Conservation (phyloP, 352 stramenopile species). For the Globisporangium okanoganense region DNA sequence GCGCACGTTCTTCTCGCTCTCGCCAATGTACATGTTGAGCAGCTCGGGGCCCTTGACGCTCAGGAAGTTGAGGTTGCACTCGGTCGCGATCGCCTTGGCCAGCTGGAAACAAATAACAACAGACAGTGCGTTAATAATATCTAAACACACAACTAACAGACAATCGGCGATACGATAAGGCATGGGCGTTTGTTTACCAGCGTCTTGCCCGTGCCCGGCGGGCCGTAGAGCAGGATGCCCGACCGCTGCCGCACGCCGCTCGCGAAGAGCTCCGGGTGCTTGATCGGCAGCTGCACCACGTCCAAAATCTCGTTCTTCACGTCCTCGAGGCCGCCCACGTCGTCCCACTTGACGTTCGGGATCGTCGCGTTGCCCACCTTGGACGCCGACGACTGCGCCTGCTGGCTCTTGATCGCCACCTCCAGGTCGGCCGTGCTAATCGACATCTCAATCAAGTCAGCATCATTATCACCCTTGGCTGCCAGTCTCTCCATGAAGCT, state of each 20-base stretch:
- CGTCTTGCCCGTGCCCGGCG: slow-evolving; percentile 92
- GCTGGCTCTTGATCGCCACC: slow-evolving; percentile 54
- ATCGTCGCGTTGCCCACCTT: slow-evolving; percentile 70
- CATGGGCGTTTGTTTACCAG: too few species aligned
- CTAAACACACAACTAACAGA: too few species aligned
- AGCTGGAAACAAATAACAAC: too few species aligned
- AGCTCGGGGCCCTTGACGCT: slow-evolving; percentile 96
- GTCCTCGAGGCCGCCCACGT: slow-evolving; percentile 98
- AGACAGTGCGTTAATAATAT: too few species aligned
- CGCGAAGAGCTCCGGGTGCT: slow-evolving; percentile 80
- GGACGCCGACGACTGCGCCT: slow-evolving; percentile 58
- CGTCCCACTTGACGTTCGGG: slow-evolving; percentile 97
- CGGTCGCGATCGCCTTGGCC: slow-evolving; percentile 94
- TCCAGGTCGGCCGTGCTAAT: slow-evolving; percentile 49
- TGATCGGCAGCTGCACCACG: slow-evolving; percentile 80
- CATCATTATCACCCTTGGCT: slow-evolving; percentile 5
- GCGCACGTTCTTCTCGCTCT: slow-evolving; percentile 96
- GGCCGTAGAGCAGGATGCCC: slow-evolving; percentile 79
- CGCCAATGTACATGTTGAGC: slow-evolving; percentile 97
- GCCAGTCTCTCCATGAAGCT: slow-evolving; percentile 15
- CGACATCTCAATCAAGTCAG: slow-evolving; percentile 20
- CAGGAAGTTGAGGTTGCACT: slow-evolving; percentile 95
- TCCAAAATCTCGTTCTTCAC: slow-evolving; percentile 97
- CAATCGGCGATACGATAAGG: too few species aligned
- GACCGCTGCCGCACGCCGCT: slow-evolving; percentile 75